phyloP scores from a whole-genome alignment of 805 yeast genomes.

The Ogataea methanolica region DNA sequence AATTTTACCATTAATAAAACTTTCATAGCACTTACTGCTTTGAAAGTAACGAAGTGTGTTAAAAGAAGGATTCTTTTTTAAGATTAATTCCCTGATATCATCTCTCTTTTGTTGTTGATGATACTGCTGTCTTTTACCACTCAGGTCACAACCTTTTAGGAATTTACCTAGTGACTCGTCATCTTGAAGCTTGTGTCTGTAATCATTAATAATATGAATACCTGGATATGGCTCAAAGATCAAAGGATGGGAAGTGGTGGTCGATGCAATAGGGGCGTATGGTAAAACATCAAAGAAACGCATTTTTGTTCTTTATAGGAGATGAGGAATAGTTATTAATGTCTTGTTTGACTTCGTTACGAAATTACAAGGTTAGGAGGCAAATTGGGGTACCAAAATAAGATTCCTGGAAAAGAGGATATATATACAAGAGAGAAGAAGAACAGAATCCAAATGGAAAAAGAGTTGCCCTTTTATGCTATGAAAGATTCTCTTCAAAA shows the following conservation, averaged over 20 bases:
- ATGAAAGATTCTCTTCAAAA: too few species aligned
- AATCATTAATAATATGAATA: constrained; percentile 11
- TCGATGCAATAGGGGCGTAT: neutral
- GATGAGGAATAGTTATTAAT: too few species aligned
- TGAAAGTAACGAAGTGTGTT: neutral
- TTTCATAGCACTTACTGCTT: neutral
- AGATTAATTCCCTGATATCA: constrained; percentile 7
- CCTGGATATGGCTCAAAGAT: constrained; percentile 19
- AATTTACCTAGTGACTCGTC: constrained; percentile 17
- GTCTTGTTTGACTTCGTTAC: too few species aligned
- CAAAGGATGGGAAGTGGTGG: constrained; percentile 20
- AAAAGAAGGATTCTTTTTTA: constrained; percentile 2
- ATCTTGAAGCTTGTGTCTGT: constrained; percentile 13
- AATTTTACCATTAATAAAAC: constrained; percentile 8
- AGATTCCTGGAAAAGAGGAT: too few species aligned
- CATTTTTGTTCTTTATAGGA: too few species aligned
- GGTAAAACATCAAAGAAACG: neutral
- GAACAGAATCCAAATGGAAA: too few species aligned
- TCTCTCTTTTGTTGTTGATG: constrained; percentile 10
- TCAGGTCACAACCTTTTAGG: constrained; percentile 19
- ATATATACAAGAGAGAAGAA: too few species aligned
- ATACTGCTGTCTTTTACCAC: constrained; percentile 17
- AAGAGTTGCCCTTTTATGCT: too few species aligned
- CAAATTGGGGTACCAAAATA: too few species aligned
- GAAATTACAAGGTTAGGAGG: too few species aligned